Conservation (phyloP, 495 filamentous ascomycete genomes). For the Penicillium waksmanii region DNA sequence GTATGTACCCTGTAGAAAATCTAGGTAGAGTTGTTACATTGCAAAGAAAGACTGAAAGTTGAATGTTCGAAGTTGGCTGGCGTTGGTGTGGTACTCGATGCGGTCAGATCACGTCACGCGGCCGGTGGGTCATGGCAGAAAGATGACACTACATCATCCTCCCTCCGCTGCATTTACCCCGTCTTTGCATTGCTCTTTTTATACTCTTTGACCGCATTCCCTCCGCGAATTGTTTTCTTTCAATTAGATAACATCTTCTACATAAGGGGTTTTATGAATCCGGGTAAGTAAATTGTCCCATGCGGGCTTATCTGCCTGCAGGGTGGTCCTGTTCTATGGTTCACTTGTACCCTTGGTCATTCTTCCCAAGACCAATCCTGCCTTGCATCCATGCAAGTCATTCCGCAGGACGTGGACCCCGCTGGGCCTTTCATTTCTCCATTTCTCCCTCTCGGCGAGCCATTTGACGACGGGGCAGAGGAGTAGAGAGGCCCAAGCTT, state of each 20-base stretch:
- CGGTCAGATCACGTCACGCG: constrained; percentile 50
- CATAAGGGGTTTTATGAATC: constrained; percentile 12
- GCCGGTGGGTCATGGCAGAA: constrained; percentile 48
- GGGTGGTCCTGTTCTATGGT: constrained; percentile 2
- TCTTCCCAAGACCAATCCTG: constrained; percentile 7
- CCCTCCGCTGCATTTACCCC: constrained; percentile 31
- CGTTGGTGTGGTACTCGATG: constrained; percentile 15
- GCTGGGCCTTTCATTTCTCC: constrained; percentile 7
- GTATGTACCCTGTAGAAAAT: too few relatives aligned
- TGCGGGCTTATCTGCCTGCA: constrained; percentile 27
- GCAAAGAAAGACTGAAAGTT: not conserved
- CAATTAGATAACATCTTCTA: constrained; percentile 16
- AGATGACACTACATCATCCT: constrained; percentile 47
- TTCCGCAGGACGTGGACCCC: constrained; percentile 7
- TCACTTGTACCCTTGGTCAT: constrained; percentile 15
- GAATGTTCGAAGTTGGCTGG: not conserved
- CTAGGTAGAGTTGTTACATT: too few relatives aligned
- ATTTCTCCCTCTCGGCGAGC: not conserved
- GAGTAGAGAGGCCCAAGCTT: constrained; percentile 17
- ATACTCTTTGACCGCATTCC: constrained; percentile 9
- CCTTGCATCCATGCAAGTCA: constrained; percentile 24
- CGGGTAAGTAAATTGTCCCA: constrained; percentile 31
- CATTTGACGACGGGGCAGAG: not conserved
- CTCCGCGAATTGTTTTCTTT: constrained; percentile 10
- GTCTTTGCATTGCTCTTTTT: constrained; percentile 19